Percentiles rank a stretch among this genome's conserved stretches.
Conservation (phyloP, 441 rosid genomes). For the Erysimum pusillum region DNA sequence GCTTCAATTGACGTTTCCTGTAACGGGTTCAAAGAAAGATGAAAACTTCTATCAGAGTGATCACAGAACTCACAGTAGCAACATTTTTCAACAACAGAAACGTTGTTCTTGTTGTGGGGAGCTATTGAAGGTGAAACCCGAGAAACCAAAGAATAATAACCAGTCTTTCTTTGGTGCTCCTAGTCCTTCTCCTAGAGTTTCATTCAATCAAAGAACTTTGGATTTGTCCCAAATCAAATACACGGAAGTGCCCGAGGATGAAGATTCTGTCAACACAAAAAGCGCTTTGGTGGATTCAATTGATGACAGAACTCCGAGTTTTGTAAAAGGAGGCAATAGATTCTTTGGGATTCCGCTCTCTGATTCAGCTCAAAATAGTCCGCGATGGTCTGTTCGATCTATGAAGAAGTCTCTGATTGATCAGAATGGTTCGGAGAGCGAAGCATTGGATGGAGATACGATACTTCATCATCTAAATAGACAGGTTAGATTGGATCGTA, state of each 20-base stretch:
- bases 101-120: slow-evolving; percentile 77
- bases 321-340: slow-evolving; percentile 65
- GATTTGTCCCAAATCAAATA: slow-evolving; percentile 54
- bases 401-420: slow-evolving; percentile 57
- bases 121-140: slow-evolving; percentile 63
- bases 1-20: slow-evolving; percentile 53
- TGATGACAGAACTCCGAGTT: slow-evolving; percentile 72
- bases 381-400: slow-evolving; percentile 59
- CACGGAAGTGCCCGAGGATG: slow-evolving; percentile 58
- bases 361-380: slow-evolving; percentile 77
- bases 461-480: slow-evolving; percentile 70
- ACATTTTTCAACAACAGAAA: slow-evolving; percentile 36
- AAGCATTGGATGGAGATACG: slow-evolving; percentile 60
- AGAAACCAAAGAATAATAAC: slow-evolving; percentile 46
- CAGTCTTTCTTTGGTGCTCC: slow-evolving; percentile 58
- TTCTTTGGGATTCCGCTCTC: slow-evolving; percentile 81
- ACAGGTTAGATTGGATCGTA: slow-evolving; percentile 84
- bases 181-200: slow-evolving; percentile 80
- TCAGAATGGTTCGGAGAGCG: slow-evolving; percentile 40
- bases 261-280: slow-evolving; percentile 49
- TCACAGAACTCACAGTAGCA: slow-evolving; percentile 22
- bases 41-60: slow-evolving; percentile 39
- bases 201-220: slow-evolving; percentile 52
- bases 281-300: slow-evolving; percentile 68
- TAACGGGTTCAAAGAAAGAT: slow-evolving; percentile 55